Evolutionary conservation across 2,329 filamentous ascomycete genomes (phyloP).

Genomic region (Periconia digitata): DNA sequence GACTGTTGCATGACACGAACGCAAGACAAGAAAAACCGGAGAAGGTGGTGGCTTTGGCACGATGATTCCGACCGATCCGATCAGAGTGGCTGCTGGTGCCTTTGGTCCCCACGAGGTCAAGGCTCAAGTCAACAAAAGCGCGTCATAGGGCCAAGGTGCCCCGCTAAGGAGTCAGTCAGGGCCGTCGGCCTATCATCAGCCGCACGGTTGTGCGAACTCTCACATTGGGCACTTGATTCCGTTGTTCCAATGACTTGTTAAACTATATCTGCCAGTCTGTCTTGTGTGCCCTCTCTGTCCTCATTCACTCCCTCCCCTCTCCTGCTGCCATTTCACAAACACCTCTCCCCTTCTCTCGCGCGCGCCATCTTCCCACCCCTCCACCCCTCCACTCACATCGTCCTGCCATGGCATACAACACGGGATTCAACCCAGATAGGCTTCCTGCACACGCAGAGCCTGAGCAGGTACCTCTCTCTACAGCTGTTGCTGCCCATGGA

Average conservation of each 20-base stretch:
- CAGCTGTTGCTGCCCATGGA: background rate
- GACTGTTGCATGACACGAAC: too few relatives aligned
- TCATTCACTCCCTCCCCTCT: slow-evolving; percentile 1
- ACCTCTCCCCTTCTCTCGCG: background rate
- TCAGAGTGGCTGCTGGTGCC: too few relatives aligned
- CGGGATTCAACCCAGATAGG: slow-evolving; percentile 89
- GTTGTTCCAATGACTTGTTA: too few relatives aligned
- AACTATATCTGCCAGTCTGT: too few relatives aligned
- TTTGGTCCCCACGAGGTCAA: too few relatives aligned
- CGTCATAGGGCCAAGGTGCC: slow-evolving; percentile 29
- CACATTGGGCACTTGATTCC: too few relatives aligned
- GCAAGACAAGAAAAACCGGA: too few relatives aligned
- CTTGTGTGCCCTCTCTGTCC: background rate
- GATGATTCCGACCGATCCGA: too few relatives aligned
- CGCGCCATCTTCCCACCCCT: background rate
- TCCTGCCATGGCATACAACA: slow-evolving; percentile 86
- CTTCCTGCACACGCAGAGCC: slow-evolving; percentile 87
- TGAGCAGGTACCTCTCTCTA: slow-evolving; percentile 58
- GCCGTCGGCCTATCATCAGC: slow-evolving; percentile 20
- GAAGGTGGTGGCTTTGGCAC: too few relatives aligned
- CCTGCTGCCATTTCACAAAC: background rate
- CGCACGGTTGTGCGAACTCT: slow-evolving; percentile 31
- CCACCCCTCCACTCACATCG: background rate
- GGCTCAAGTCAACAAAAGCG: too few relatives aligned
- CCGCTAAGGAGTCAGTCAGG: slow-evolving; percentile 8